Percentiles rank a stretch among this genome's conserved stretches.
These are phyloP conservation scores for Tetraselmis striata DNA, from an alignment of 139 green algal genomes.

Conservation along the genomic window DNA sequence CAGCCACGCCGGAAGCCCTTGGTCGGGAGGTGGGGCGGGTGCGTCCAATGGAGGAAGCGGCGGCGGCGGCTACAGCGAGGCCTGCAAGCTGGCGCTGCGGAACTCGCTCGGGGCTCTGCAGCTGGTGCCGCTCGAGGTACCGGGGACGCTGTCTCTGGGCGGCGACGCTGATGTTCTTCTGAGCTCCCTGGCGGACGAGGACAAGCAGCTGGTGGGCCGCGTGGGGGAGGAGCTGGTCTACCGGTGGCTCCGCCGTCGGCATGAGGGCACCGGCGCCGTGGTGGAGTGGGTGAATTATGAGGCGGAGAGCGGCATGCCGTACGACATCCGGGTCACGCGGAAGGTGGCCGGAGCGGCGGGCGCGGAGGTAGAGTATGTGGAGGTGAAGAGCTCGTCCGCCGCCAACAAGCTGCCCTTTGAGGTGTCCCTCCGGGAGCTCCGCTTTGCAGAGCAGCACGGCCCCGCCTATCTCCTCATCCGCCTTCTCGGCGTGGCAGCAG, in stretches of 20 bases:
- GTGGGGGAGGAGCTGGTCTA: slow-evolving; percentile 36
- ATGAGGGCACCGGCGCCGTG: neutral
- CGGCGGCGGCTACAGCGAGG: too few species aligned
- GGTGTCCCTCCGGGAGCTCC: neutral
- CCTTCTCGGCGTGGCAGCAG: neutral
- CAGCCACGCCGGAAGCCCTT: too few species aligned
- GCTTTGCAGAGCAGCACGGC: neutral
- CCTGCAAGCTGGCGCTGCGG: too few species aligned
- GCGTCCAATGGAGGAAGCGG: too few species aligned
- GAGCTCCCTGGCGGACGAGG: too few species aligned
- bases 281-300: slow-evolving; percentile 38
- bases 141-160: too few species aligned
- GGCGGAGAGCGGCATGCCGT: slow-evolving; percentile 28
- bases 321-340: slow-evolving; percentile 23
- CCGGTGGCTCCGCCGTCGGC: slow-evolving; percentile 11
- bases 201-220: slow-evolving; percentile 24
- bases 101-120: too few species aligned
- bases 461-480: neutral
- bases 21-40: too few species aligned
- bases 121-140: too few species aligned
- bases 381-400: neutral
- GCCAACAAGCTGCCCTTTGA: neutral
- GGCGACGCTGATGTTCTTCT: too few species aligned
- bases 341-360: neutral
- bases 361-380: neutral